Conservation (phyloP, 352 stramenopile genomes). For the Blastocystis sp. region DNA sequence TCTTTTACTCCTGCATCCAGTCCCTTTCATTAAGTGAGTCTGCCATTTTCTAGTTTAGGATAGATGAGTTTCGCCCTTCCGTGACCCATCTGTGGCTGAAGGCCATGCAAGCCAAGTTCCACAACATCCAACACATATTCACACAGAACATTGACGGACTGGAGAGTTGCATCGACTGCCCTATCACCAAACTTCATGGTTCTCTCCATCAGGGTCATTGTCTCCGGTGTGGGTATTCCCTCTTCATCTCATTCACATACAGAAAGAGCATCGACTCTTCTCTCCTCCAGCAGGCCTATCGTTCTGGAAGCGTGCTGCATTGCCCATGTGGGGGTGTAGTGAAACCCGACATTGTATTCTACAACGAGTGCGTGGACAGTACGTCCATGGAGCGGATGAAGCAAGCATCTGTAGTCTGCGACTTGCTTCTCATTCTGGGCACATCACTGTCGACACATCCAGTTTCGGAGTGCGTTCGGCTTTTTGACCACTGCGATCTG, state of each 20-base stretch:
- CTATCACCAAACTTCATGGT: constrained; percentile 53
- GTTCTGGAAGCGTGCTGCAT: neutral
- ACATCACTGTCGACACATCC: constrained; percentile 40
- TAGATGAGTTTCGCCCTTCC: neutral
- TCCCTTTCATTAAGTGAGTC: neutral
- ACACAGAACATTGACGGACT: constrained; percentile 61
- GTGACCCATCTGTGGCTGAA: constrained; percentile 34
- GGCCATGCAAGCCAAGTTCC: neutral
- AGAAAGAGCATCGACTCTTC: neutral
- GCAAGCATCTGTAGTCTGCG: neutral
- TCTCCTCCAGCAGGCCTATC: neutral
- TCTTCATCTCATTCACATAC: neutral
- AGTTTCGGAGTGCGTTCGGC: constrained; percentile 6
- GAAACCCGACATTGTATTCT: constrained; percentile 60
- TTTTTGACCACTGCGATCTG: constrained; percentile 29
- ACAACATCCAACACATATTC: constrained; percentile 12
- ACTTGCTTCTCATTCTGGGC: constrained; percentile 43
- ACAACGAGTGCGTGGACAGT: constrained; percentile 18
- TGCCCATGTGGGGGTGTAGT: constrained; percentile 31
- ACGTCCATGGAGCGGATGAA: neutral
- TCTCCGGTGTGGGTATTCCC: constrained; percentile 4
- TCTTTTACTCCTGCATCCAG: constrained; percentile 34
- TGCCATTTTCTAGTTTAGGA: neutral
- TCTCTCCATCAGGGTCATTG: constrained; percentile 3
- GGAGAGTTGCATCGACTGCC: constrained; percentile 3